Conservation (phyloP, 1,139 yeast species). For the Debaryomycetaceae sp. region DNA sequence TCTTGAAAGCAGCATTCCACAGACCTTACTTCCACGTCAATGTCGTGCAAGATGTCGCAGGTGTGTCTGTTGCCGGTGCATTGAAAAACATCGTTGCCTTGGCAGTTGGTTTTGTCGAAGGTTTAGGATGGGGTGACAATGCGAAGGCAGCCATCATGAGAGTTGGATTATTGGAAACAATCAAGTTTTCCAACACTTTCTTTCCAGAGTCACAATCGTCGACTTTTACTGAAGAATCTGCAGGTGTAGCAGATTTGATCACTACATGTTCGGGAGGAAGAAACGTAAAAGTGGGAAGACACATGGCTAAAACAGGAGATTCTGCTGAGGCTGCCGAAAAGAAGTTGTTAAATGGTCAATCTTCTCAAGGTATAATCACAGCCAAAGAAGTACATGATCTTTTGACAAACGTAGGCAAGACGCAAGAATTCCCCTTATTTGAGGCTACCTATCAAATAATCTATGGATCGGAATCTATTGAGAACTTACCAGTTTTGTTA, state of each 20-base stretch:
- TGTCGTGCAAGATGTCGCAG: constrained; percentile 86
- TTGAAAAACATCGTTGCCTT: constrained; percentile 90
- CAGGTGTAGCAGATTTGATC: constrained; percentile 95
- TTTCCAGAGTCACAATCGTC: constrained; percentile 68
- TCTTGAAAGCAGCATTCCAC: constrained; percentile 78
- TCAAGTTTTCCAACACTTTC: constrained; percentile 49
- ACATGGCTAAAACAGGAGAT: constrained; percentile 46
- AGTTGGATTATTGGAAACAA: constrained; percentile 85
- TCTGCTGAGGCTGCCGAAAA: constrained; percentile 43
- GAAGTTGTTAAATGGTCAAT: constrained; percentile 46
- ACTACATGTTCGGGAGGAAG: constrained; percentile 97
- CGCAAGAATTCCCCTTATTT: constrained; percentile 42
- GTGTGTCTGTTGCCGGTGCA: constrained; percentile 93
- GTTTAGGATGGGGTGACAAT: constrained; percentile 97
- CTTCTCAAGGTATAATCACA: constrained; percentile 49
- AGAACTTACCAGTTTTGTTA: constrained; percentile 40
- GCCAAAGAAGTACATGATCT: constrained; percentile 49
- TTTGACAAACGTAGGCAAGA: constrained; percentile 30
- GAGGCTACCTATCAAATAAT: constrained; percentile 49
- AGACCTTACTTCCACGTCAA: constrained; percentile 94
- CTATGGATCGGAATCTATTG: constrained; percentile 40
- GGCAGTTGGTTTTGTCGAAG: constrained; percentile 94
- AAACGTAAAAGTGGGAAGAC: constrained; percentile 82
- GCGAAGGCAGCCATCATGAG: constrained; percentile 96
- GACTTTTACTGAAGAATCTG: constrained; percentile 87